Evolutionary conservation across 2,329 filamentous ascomycete species (phyloP), one percentile per base, ranked within the genome.

Genomic region (Cercospora sesami): DNA sequence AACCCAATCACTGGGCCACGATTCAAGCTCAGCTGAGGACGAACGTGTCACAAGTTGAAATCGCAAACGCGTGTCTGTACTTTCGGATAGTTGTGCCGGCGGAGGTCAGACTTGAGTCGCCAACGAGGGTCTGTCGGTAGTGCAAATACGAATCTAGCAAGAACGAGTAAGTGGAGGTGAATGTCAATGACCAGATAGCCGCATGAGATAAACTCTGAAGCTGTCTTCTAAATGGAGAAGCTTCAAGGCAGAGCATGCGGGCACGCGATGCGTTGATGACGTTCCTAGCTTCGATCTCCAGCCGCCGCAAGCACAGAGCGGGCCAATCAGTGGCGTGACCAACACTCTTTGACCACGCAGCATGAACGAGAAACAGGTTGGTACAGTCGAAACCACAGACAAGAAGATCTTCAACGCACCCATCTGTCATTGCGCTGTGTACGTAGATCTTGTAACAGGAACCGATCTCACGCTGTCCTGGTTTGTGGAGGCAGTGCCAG

Each of bases 321-420:
- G 12, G n/a, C 62, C 48, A 64, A 64, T 64, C 62, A 64, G 33
- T 36, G 62, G 28, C 21, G 10, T 51, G 36, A 57, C 62, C 33
- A 28, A n/a, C 12, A 18, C 33, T 42, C 16, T 21, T 64, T 28
- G 31, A 10, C n/a, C 21, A 18, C 36, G 61, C 28, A 23, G 30
- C 62, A 39, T 58, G 31, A 26, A 36, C 62, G n/a, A 7, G 30
- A 64, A 64, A 64, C 62, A 64, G 62, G 51, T 42, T 64, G 62
- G 48, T 48, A 57, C 21, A 53, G 23, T 63, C 23, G 62, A 23
- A 48, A 10, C 33, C 42, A 30, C 26, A 21, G 21, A 18, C n/a
- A 53, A 5, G 36, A 10, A 39, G 26, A 33, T 63, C 42, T n/a
- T 26, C 53, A 57, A 57, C 28, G 23, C 53, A 28, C 23, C 21